Evolutionary conservation across 148 eudicot species (phyloP).

Genomic region (Amaranthus hypochondriacus): DNA sequence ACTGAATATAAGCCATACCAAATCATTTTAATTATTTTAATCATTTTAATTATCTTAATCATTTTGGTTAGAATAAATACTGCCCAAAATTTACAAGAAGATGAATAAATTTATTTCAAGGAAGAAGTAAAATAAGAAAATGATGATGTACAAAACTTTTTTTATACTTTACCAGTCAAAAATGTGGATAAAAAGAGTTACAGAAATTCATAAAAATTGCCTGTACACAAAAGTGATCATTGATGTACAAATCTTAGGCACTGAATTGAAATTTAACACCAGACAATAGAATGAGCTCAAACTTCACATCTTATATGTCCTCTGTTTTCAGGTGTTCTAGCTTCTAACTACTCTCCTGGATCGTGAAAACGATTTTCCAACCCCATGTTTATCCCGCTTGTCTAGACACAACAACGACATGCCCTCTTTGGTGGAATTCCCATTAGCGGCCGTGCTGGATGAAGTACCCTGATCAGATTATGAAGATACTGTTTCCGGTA

Average conservation of each 20-base stretch:
- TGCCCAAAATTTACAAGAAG: neutral
- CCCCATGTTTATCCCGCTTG: slow-evolving; percentile 29
- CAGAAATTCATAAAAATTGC: slow-evolving; percentile 2
- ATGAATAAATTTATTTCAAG: too few species aligned
- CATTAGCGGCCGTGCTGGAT: neutral
- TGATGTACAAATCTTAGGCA: slow-evolving; percentile 7
- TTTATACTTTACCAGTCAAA: slow-evolving; percentile 17
- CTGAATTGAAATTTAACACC: slow-evolving; percentile 5
- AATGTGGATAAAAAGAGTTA: slow-evolving; percentile 16
- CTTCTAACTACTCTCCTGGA: slow-evolving; percentile 28
- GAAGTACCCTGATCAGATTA: neutral
- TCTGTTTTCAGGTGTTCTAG: slow-evolving; percentile 1
- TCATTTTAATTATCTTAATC: too few species aligned
- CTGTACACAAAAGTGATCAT: slow-evolving; percentile 26
- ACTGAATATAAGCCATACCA: too few species aligned
- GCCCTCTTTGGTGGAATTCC: slow-evolving; percentile 2
- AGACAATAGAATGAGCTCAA: neutral
- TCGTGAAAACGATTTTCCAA: slow-evolving; percentile 25
- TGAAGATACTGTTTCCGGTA: slow-evolving; percentile 20
- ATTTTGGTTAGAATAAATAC: neutral
- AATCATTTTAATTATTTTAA: neutral
- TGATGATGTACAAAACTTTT: slow-evolving; percentile 8
- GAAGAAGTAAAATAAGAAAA: too few species aligned
- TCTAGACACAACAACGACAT: slow-evolving; percentile 10
- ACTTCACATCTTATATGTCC: neutral